A percentile compares a stretch with the other conserved stretches of the same genome.
phyloP scores from a whole-genome alignment of 73 alveolate genomes.

The Paramecium biaurelia region DNA sequence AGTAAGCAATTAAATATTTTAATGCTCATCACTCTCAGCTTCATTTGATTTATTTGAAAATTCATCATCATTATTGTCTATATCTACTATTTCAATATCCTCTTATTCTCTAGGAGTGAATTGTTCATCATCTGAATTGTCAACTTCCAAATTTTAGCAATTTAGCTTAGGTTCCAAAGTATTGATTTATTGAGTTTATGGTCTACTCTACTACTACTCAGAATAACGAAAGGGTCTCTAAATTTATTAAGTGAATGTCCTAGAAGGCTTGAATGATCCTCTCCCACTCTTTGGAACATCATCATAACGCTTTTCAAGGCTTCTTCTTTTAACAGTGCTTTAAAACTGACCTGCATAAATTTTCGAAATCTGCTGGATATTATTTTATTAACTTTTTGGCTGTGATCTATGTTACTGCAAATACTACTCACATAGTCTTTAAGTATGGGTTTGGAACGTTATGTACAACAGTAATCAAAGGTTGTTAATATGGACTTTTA shows the following conservation, averaged over 20 bases:
- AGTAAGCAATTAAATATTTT: neutral
- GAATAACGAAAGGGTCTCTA: neutral
- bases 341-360: neutral
- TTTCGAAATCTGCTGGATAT: constrained; percentile 34
- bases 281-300: neutral
- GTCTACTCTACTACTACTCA: neutral
- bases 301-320: neutral
- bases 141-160: neutral
- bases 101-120: constrained; percentile 23
- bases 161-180: neutral
- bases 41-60: constrained; percentile 26
- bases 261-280: neutral
- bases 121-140: neutral
- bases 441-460: neutral
- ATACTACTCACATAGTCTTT: neutral
- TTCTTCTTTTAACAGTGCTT: neutral
- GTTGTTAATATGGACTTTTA: constrained; percentile 43
- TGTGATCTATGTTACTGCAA: neutral
- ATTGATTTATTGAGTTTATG: neutral
- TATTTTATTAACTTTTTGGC: neutral
- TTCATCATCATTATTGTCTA: constrained; percentile 20
- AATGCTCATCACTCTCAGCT: constrained; percentile 20
- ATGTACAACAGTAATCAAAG: neutral
- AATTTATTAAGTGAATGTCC: constrained; percentile 4
- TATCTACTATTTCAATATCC: neutral